Percentiles rank a stretch among this genome's conserved stretches.
These are phyloP conservation scores for Hygrocybe punicea DNA, from an alignment of 768 basidiomycete species.

Conservation along the genomic window DNA sequence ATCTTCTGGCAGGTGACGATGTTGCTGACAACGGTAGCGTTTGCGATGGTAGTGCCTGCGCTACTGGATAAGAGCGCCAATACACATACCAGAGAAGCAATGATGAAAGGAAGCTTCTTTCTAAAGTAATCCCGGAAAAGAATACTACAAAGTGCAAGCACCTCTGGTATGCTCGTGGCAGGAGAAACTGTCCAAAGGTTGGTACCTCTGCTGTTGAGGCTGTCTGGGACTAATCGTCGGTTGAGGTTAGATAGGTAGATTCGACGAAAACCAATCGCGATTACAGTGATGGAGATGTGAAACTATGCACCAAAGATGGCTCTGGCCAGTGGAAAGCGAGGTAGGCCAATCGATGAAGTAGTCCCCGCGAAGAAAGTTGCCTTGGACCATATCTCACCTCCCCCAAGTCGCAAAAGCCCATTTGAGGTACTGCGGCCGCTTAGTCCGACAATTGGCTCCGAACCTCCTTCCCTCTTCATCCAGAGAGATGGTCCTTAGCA, in stretches of 20 bases:
- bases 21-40: conserved; percentile 11
- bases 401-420: too few species aligned
- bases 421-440: too few species aligned
- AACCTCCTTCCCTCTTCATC: too few species aligned
- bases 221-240: background rate
- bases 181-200: conserved; percentile 17
- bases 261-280: conserved; percentile 11
- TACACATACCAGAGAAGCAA: conserved; percentile 13
- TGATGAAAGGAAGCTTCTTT: conserved; percentile 6
- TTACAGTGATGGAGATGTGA: conserved; percentile 9
- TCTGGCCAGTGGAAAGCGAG: conserved; percentile 11
- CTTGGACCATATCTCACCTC: conserved; percentile 9
- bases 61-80: conserved; percentile 7
- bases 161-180: conserved; percentile 6
- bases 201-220: background rate
- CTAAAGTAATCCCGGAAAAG: background rate
- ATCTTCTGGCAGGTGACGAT: conserved; percentile 3
- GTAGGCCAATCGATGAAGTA: conserved; percentile 16
- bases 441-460: too few species aligned
- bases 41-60: conserved; percentile 14
- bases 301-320: conserved; percentile 19
- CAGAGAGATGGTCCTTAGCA: too few species aligned
- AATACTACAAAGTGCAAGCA: conserved; percentile 4
- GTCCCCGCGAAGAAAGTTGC: conserved; percentile 10
- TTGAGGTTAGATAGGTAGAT: conserved; percentile 13